Evolutionary conservation across 192 early-diverging fungal species (phyloP).

Genomic region (Thamnidium elegans): DNA sequence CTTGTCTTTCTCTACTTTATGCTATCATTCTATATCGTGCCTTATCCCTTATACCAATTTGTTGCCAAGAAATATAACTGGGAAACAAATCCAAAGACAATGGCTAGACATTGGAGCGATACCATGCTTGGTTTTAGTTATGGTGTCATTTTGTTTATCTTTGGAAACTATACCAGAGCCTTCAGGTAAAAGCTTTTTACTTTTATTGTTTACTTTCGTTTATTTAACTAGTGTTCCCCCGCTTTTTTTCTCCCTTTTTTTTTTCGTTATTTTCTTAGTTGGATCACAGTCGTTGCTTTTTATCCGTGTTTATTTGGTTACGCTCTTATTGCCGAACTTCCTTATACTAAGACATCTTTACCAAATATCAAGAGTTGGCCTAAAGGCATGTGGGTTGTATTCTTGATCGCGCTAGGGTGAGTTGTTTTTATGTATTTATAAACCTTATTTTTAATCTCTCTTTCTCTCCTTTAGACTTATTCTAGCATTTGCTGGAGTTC

Average conservation of each 20-base stretch:
- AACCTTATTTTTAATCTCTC: too few relatives aligned
- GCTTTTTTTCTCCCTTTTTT: too few relatives aligned
- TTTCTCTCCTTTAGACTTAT: slow-evolving; percentile 31
- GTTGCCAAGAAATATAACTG: slow-evolving; percentile 62
- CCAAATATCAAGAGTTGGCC: slow-evolving; percentile 62
- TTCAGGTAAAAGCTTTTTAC: too few relatives aligned
- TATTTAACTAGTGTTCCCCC: too few relatives aligned
- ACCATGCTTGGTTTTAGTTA: slow-evolving; percentile 56
- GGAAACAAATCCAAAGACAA: slow-evolving; percentile 63
- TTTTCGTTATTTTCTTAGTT: slow-evolving; percentile 7
- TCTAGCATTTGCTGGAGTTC: slow-evolving; percentile 56
- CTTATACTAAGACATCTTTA: slow-evolving; percentile 67
- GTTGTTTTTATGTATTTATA: background rate
- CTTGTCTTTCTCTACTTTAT: slow-evolving; percentile 54
- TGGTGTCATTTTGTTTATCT: slow-evolving; percentile 65
- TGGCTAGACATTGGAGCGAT: slow-evolving; percentile 67
- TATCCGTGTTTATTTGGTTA: slow-evolving; percentile 52
- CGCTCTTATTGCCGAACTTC: slow-evolving; percentile 60
- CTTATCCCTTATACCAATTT: slow-evolving; percentile 53
- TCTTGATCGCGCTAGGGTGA: slow-evolving; percentile 50
- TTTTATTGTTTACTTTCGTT: too few relatives aligned
- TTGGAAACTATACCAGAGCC: slow-evolving; percentile 69
- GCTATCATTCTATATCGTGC: slow-evolving; percentile 50
- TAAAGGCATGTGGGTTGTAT: slow-evolving; percentile 61
- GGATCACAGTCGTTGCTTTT: slow-evolving; percentile 41